Base-by-base conservation (phyloP, 2,329 filamentous ascomycete genomes). In the Trichoderma simmonsii region DNA sequence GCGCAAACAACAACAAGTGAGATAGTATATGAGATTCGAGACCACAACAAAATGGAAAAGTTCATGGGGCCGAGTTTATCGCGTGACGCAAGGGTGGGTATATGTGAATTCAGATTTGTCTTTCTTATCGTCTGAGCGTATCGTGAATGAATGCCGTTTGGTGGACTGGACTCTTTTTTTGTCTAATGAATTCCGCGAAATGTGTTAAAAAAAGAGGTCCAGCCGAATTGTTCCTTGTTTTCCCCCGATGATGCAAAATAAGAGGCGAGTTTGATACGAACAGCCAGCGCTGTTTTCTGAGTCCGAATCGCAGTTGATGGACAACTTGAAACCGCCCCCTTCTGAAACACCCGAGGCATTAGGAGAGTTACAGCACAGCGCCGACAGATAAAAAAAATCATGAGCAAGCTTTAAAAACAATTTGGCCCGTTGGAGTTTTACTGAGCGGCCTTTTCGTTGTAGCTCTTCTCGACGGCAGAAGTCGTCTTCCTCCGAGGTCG, bases 401-500 rank as follows among this genome's bases (percentile, higher is more conserved):
- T 54, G 21, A 24, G n/a, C 21, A 24, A 24, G 48, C 48, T 54
- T 51, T 51, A 24, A 54, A 48, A 21, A 51, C n/a, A 3, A 21
- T 21, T 24, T 21, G 26, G 11, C 18, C 15, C 8, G 30, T 57
- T 12, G 4, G 21, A 4, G 0, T 61, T 70, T 73, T 73, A 73
- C 43, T 73, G 65, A 18, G 62, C 75, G 18, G 62, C 75, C 77
- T 83, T 83, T 75, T 83, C 82, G 73, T 76, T 77, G 32, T 80
- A 75, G 73, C 80, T 80, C 77, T 83, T 78, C 78, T 82, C 82
- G 79, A 85, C 79, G 57, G 56, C 73, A 24, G 73, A 56, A 5
- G 75, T 83, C 77, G 66, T 70, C 66, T 70, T 70, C 21, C 83
- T 80, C 66, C 80, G 78, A 26, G 85, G 88, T 75, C 92, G 90